phyloP scores from a whole-genome alignment of 371 early-diverging fungal species.

The Nematocida parisii region DNA sequence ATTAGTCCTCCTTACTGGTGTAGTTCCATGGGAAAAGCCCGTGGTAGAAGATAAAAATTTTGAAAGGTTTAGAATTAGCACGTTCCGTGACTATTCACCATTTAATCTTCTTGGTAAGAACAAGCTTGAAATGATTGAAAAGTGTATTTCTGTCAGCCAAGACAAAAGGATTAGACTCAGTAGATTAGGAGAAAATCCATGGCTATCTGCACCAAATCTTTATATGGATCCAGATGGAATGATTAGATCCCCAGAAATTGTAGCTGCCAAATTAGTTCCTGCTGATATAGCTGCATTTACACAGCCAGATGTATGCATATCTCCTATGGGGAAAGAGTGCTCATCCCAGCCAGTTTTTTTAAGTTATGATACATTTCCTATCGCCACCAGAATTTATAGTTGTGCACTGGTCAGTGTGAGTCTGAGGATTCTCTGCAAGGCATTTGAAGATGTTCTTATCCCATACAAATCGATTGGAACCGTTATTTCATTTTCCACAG shows the following conservation, averaged over 20 bases:
- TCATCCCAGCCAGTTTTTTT: slow-evolving; percentile 62
- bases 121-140: slow-evolving; percentile 72
- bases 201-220: slow-evolving; percentile 41
- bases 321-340: slow-evolving; percentile 22
- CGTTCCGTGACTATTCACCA: slow-evolving; percentile 56
- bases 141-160: slow-evolving; percentile 86
- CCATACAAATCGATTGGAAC: slow-evolving; percentile 30
- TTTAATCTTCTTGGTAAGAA: slow-evolving; percentile 55
- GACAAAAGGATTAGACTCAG: slow-evolving; percentile 73
- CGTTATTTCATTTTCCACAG: slow-evolving; percentile 63
- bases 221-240: slow-evolving; percentile 52
- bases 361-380: slow-evolving; percentile 38
- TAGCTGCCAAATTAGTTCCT: slow-evolving; percentile 27
- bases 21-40: slow-evolving; percentile 75
- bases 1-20: slow-evolving; percentile 72
- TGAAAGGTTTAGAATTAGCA: slow-evolving; percentile 56
- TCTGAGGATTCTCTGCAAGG: slow-evolving; percentile 26
- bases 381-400: slow-evolving; percentile 58
- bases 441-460: slow-evolving; percentile 49
- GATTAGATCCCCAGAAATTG: slow-evolving; percentile 28
- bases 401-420: neutral
- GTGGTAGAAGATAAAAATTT: slow-evolving; percentile 66
- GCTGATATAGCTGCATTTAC: slow-evolving; percentile 45
- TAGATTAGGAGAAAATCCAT: slow-evolving; percentile 38
- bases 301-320: slow-evolving; percentile 56